Evolutionary conservation across 1,139 yeast genomes (phyloP).

Genomic region (Neolecta irregularis): DNA sequence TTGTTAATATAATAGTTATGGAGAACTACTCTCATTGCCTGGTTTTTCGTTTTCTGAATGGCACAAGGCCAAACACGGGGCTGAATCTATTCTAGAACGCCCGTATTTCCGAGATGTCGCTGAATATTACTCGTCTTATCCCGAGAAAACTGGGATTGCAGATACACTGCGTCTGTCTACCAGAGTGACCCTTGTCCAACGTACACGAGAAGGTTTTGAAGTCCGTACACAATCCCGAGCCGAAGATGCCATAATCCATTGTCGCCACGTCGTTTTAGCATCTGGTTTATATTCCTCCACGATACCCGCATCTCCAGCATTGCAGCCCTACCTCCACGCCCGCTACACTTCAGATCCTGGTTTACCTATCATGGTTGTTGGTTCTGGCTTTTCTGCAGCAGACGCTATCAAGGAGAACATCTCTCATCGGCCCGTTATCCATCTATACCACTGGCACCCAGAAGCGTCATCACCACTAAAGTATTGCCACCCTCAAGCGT

Average conservation of each 20-base stretch:
- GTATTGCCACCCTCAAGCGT: constrained; percentile 22
- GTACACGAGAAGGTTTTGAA: neutral
- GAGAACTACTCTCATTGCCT: constrained; percentile 26
- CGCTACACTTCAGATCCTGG: neutral
- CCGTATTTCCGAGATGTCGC: constrained; percentile 21
- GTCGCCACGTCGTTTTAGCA: constrained; percentile 21
- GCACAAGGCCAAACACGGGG: constrained; percentile 14
- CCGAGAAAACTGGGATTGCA: constrained; percentile 18
- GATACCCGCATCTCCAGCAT: constrained; percentile 15
- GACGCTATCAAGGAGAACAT: constrained; percentile 20
- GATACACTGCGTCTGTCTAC: constrained; percentile 10
- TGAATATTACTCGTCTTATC: constrained; percentile 21
- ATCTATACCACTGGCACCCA: constrained; percentile 22
- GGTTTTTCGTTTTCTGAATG: constrained; percentile 22
- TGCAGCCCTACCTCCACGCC: constrained; percentile 7
- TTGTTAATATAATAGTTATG: no score
- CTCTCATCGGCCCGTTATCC: constrained; percentile 15
- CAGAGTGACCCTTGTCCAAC: constrained; percentile 11
- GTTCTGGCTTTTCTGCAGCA: constrained; percentile 27
- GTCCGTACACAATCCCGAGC: constrained; percentile 1
- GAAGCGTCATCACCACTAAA: constrained; percentile 20
- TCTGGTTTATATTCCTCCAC: constrained; percentile 22
- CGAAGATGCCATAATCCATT: constrained; percentile 6
- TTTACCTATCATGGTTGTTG: constrained; percentile 21
- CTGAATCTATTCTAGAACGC: no score